Base-by-base conservation (phyloP, 352 stramenopile species). In the Globisporangium lucens region DNA sequence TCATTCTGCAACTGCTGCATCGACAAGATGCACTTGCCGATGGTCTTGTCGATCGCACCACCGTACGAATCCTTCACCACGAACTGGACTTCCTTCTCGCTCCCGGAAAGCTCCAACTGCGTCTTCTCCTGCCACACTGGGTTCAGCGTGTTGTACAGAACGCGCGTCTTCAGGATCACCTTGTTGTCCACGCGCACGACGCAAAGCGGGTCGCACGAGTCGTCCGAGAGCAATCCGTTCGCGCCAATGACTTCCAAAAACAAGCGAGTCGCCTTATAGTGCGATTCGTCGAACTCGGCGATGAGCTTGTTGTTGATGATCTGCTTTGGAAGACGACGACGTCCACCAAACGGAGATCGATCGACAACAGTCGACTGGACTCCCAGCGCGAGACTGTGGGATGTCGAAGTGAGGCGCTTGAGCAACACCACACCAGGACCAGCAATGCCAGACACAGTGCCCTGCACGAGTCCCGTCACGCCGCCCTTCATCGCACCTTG, bases 131-230 rank as follows among this genome's bases (percentile, higher is more conserved):
- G 73, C 88, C 88, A 96, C 33, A 89, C 69, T 1, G 88, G 88
- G 62, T 96, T 96, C 9, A 90, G 70, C 4, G 88, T 94, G 67
- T 93, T 93, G 76, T 94, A 96, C 30, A 96, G 70, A n/a, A 93
- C 77, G 7, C 80, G 72, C 7, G 88, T 96, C 52, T 79, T 79
- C 63, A 96, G 75, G 9, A 96, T 69, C 52, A 84, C 75, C 17
- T 82, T 78, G 38, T 87, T 73, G 56, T 96, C 83, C 24, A 94
- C 63, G 20, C 85, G 82, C 6, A 94, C 79, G 57, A 94, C 85
- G 59, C 85, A 94, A 8, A 89, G 64, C 4, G 88, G 83, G 29
- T 96, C 87, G 63, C 83, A 93, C 36, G 88, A 94, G 36, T 88
- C 80, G 53, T 88, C 86, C 8, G 83, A 87, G 15, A 93, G 65